Conservation (phyloP, 805 yeast species). For the Yamadazyma tumulicola region DNA sequence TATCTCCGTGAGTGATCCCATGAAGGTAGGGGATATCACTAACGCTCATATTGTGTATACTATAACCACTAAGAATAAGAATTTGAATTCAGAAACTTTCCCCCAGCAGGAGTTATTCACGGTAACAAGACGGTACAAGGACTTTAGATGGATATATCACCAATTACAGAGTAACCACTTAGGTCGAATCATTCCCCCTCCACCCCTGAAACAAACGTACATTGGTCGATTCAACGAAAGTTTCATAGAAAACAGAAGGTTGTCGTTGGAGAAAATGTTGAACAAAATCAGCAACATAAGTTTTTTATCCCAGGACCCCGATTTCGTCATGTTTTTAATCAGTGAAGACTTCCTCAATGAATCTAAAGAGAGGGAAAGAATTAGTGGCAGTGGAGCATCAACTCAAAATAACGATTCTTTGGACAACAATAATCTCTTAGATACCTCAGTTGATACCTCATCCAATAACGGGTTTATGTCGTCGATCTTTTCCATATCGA, state of each 20-base stretch:
- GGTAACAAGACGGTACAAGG: constrained; percentile 84
- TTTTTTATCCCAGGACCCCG: constrained; percentile 63
- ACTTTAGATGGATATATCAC: constrained; percentile 91
- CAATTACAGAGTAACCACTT: constrained; percentile 85
- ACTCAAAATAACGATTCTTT: constrained; percentile 28
- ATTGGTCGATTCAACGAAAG: constrained; percentile 89
- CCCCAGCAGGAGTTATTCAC: constrained; percentile 28
- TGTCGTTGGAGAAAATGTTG: constrained; percentile 84
- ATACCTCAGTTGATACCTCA: constrained; percentile 23
- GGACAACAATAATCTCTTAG: constrained; percentile 36
- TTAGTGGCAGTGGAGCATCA: constrained; percentile 52
- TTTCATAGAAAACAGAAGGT: constrained; percentile 81
- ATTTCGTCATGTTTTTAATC: constrained; percentile 73
- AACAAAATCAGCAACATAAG: constrained; percentile 59
- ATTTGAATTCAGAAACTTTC: constrained; percentile 27
- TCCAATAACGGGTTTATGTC: constrained; percentile 54
- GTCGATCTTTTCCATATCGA: constrained; percentile 64
- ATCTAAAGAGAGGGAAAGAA: constrained; percentile 65
- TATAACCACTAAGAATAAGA: constrained; percentile 59
- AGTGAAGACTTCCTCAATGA: constrained; percentile 67
- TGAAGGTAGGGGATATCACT: constrained; percentile 86
- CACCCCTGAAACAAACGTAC: constrained; percentile 93
- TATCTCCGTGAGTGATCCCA: constrained; percentile 83
- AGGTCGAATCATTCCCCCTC: constrained; percentile 82
- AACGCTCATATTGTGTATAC: constrained; percentile 86